phyloP scores from a whole-genome alignment of 257 asterid species.

The Mentha longifolia region DNA sequence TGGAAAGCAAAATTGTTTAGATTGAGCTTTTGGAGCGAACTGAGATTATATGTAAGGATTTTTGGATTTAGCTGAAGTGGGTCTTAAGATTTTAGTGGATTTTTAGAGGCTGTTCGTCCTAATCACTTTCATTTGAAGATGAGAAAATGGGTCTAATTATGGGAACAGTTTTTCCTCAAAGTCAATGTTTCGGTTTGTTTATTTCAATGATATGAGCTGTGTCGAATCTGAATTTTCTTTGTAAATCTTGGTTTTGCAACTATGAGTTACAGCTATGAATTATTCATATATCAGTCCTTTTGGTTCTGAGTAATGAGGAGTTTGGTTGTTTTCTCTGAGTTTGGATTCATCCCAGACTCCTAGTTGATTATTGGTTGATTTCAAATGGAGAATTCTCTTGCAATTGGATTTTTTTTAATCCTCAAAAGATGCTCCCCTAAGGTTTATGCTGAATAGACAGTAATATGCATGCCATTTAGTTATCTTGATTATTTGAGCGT shows the following conservation, averaged over 20 bases:
- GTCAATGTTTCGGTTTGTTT: conserved; percentile 7
- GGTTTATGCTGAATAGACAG: not conserved
- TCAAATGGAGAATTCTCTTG: not conserved
- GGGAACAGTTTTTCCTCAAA: not conserved
- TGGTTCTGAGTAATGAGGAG: conserved; percentile 14
- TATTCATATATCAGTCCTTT: not conserved
- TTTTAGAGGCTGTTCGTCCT: conserved; percentile 15
- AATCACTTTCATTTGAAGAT: conserved; percentile 13
- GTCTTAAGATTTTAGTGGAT: conserved; percentile 2
- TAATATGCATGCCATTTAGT: not conserved
- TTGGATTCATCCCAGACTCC: not conserved
- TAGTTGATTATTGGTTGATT: not conserved
- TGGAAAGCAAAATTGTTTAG: not conserved
- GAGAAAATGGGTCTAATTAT: not conserved
- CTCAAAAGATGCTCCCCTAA: not conserved
- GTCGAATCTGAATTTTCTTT: not conserved
- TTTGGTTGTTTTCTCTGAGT: conserved; percentile 5
- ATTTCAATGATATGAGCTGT: not conserved
- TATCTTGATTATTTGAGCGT: not conserved
- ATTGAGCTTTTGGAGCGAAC: conserved; percentile 10
- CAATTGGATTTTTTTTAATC: not conserved
- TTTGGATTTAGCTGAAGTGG: conserved; percentile 10
- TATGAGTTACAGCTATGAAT: not conserved
- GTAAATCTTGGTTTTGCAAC: not conserved
- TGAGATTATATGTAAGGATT: not conserved